A percentile compares a stretch with the other conserved stretches of the same genome.
These are phyloP conservation scores for Dactylellina leptospora DNA, from an alignment of 2,329 filamentous ascomycete species.

Conservation along the genomic window DNA sequence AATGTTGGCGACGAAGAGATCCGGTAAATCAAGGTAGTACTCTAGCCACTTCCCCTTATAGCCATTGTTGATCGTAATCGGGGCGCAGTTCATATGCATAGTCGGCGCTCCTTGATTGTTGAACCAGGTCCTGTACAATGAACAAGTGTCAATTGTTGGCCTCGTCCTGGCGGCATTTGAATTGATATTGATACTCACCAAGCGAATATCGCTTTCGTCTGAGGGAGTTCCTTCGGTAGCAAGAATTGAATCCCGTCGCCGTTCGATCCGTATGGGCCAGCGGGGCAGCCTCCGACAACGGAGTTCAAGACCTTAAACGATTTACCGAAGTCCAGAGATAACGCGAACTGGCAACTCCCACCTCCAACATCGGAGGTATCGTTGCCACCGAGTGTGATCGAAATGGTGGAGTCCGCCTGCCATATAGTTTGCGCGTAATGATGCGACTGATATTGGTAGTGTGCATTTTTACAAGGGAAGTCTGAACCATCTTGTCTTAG, in stretches of 20 bases:
- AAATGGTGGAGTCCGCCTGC: conserved; percentile 69
- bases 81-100: conserved; percentile 12
- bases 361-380: conserved; percentile 69
- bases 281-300: conserved; percentile 68
- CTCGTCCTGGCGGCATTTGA: neutral
- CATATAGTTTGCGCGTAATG: conserved; percentile 70
- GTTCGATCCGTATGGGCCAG: conserved; percentile 51
- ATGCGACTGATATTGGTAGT: neutral
- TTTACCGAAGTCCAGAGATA: conserved; percentile 76
- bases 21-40: neutral
- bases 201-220: conserved; percentile 12
- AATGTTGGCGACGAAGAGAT: conserved; percentile 12
- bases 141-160: neutral
- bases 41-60: neutral
- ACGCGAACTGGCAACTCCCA: conserved; percentile 78
- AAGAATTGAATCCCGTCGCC: conserved; percentile 1
- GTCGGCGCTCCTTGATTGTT: neutral
- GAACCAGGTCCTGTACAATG: conserved; percentile 6
- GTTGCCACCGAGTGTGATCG: conserved; percentile 71
- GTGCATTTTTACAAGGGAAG: conserved; percentile 44
- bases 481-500: conserved; percentile 30
- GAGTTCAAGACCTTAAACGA: conserved; percentile 75
- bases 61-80: conserved; percentile 1
- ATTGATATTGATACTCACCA: conserved; percentile 9
- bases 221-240: conserved; percentile 8